These are phyloP conservation scores for Graphilbum ipis-grandicollis DNA, from an alignment of 2,329 filamentous ascomycete species.

Conservation along the genomic window DNA sequence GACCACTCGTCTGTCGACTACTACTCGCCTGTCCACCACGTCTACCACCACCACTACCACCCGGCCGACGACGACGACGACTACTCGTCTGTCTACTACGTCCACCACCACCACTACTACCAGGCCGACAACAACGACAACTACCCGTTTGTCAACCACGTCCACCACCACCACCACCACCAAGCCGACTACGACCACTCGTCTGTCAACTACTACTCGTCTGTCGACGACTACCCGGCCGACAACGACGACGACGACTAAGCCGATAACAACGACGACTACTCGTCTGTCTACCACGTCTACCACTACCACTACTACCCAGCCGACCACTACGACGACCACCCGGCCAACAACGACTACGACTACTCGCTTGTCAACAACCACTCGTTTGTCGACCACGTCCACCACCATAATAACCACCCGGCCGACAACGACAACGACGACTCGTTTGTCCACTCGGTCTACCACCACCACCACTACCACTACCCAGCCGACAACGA, in stretches of 20 bases:
- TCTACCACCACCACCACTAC: background rate
- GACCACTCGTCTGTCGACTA: background rate
- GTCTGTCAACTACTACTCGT: conserved; percentile 2
- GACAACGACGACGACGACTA: conserved; percentile 4
- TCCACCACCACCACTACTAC: conserved; percentile 6
- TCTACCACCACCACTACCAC: background rate
- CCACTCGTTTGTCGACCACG: conserved; percentile 4
- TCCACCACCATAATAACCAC: conserved; percentile 3
- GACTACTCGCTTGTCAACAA: background rate
- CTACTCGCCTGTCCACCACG: conserved; percentile 8
- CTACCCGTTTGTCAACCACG: background rate
- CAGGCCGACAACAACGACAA: conserved; percentile 7
- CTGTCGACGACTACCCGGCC: conserved; percentile 3
- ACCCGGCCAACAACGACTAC: background rate
- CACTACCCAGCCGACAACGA: background rate
- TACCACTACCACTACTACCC: background rate
- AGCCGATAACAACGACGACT: background rate
- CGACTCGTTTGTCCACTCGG: conserved; percentile 3
- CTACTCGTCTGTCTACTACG: background rate
- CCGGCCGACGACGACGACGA: background rate
- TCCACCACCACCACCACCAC: background rate
- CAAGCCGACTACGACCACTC: background rate
- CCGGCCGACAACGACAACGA: background rate
- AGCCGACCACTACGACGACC: background rate
- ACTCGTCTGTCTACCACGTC: conserved; percentile 2